Percentiles rank a stretch among this genome's conserved stretches.
These are phyloP conservation scores for Gossypium mustelinum DNA, from an alignment of 345 rosid genomes.

Conservation along the genomic window DNA sequence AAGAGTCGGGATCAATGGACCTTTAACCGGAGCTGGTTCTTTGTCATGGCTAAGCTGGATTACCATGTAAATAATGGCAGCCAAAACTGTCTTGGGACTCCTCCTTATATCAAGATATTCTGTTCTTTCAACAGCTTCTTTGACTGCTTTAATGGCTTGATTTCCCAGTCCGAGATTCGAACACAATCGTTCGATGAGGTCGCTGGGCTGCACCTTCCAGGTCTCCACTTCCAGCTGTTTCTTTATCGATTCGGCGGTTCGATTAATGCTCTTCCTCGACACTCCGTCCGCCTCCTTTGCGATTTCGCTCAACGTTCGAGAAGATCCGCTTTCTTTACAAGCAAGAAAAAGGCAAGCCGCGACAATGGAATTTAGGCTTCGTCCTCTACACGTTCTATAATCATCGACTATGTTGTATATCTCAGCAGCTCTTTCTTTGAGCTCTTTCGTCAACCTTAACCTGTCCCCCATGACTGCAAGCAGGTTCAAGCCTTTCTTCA, in stretches of 20 bases:
- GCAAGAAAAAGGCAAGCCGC: constrained; percentile 66
- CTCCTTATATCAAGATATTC: constrained; percentile 19
- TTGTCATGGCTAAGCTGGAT: constrained; percentile 23
- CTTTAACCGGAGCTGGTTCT: constrained; percentile 6
- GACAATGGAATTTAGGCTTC: constrained; percentile 43
- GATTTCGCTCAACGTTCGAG: constrained; percentile 43
- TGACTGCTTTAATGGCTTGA: background rate
- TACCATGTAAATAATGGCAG: constrained; percentile 25
- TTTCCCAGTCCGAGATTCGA: constrained; percentile 4
- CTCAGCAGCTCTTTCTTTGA: constrained; percentile 56
- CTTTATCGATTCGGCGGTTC: background rate
- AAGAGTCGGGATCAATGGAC: background rate
- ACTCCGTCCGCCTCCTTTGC: background rate
- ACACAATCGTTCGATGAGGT: background rate
- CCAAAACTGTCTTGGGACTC: constrained; percentile 26
- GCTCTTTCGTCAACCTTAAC: constrained; percentile 38
- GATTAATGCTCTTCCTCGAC: background rate
- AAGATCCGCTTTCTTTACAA: constrained; percentile 45
- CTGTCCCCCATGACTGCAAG: constrained; percentile 46
- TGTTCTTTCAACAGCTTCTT: background rate
- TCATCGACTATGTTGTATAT: constrained; percentile 56
- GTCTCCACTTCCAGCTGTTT: background rate
- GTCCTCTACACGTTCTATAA: constrained; percentile 45
- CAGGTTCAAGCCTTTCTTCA: constrained; percentile 43
- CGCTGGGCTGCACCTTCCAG: background rate